Conservation (phyloP, 192 early-diverging fungal genomes). For the Dispira simplex region DNA sequence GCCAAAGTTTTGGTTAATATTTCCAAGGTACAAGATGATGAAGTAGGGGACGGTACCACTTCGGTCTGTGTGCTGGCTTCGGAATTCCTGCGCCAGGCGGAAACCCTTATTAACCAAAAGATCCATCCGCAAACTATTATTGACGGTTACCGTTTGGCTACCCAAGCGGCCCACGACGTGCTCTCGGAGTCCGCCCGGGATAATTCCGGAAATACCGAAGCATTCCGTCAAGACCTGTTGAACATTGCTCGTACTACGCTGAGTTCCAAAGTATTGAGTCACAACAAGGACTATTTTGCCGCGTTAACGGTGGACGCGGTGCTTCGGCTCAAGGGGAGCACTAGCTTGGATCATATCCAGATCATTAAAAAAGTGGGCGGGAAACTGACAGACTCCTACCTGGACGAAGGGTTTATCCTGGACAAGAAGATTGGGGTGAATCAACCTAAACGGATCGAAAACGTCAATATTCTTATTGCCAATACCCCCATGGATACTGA, state of each 20-base stretch:
- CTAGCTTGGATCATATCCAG: conserved; percentile 97
- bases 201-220: conserved; percentile 48
- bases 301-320: conserved; percentile 95
- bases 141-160: conserved; percentile 88
- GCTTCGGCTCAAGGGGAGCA: conserved; percentile 86
- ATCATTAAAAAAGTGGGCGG: conserved; percentile 99
- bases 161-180: conserved; percentile 63
- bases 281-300: conserved; percentile 94
- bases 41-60: conserved; percentile 99
- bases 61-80: conserved; percentile 96
- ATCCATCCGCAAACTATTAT: conserved; percentile 97
- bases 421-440: conserved; percentile 99
- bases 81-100: conserved; percentile 87
- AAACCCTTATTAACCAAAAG: conserved; percentile 80
- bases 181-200: conserved; percentile 69
- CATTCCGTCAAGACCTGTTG: conserved; percentile 79
- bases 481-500: conserved; percentile 99
- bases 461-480: conserved; percentile 91
- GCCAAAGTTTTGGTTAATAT: conserved; percentile 97
- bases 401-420: conserved; percentile 94
- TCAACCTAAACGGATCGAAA: conserved; percentile 91
- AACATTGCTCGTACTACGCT: conserved; percentile 98
- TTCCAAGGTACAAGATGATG: conserved; percentile 99
- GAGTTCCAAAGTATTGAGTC: conserved; percentile 89
- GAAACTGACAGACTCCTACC: conserved; percentile 84